Percentiles rank a stretch among this genome's conserved stretches.
Conservation (phyloP, 257 asterid species). For the Pogostemon cablin region DNA sequence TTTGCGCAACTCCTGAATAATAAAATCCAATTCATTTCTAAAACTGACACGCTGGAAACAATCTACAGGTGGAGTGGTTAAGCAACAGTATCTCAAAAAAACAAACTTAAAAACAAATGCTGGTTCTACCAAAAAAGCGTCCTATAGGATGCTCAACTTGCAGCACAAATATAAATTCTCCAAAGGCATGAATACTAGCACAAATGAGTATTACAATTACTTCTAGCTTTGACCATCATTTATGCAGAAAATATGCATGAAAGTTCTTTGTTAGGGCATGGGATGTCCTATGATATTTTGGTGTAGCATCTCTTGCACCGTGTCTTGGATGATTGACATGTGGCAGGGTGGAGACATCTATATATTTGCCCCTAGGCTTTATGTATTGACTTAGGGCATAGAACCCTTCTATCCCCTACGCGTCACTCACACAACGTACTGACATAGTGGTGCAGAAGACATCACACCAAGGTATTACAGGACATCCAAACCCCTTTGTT, state of each 20-base stretch:
- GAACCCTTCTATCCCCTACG: too few species aligned
- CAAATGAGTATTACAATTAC: background rate
- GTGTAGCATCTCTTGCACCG: too few species aligned
- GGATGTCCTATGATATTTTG: too few species aligned
- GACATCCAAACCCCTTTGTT: background rate
- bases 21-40: slow-evolving; percentile 19
- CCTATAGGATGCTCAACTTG: slow-evolving; percentile 17
- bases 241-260: background rate
- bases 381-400: too few species aligned
- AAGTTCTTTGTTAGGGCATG: background rate
- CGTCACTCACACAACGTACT: too few species aligned
- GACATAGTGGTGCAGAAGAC: too few species aligned
- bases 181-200: slow-evolving; percentile 5
- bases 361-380: too few species aligned
- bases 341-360: too few species aligned
- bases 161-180: slow-evolving; percentile 10
- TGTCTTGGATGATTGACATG: too few species aligned
- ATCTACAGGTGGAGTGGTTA: slow-evolving; percentile 29
- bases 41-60: background rate
- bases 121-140: slow-evolving; percentile 23
- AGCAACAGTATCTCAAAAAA: slow-evolving; percentile 26
- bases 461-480: too few species aligned
- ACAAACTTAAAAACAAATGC: slow-evolving; percentile 18
- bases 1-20: slow-evolving; percentile 78
- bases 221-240: slow-evolving; percentile 16